Evolutionary conservation across 768 basidiomycete genomes (phyloP).

Genomic region (Leccinellum albellum): DNA sequence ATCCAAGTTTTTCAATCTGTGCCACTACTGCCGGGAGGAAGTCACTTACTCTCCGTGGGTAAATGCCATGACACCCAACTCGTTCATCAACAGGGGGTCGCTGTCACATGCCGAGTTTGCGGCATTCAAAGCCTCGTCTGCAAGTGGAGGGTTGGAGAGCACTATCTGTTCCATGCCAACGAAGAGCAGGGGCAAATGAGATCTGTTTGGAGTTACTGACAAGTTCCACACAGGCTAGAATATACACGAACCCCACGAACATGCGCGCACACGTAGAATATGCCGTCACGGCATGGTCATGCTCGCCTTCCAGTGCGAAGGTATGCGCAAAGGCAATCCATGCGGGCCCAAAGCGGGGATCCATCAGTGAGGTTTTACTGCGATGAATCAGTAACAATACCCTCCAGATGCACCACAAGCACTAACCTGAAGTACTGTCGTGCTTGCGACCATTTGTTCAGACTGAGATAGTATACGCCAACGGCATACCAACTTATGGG

Average conservation of each 20-base stretch:
- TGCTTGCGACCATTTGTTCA: conserved; percentile 85
- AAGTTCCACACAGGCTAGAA: neutral
- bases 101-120: conserved; percentile 77
- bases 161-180: conserved; percentile 98
- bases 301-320: conserved; percentile 95
- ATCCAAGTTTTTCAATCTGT: conserved; percentile 27
- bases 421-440: conserved; percentile 89
- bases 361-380: conserved; percentile 96
- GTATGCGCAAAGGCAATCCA: conserved; percentile 99
- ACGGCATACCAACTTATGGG: conserved; percentile 98
- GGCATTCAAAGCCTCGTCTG: conserved; percentile 85
- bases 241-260: conserved; percentile 77
- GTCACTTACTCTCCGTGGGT: conserved; percentile 72
- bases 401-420: neutral
- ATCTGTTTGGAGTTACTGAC: conserved; percentile 48
- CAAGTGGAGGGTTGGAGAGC: conserved; percentile 74
- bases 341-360: conserved; percentile 91
- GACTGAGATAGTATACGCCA: conserved; percentile 91
- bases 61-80: conserved; percentile 89
- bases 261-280: conserved; percentile 96
- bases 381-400: conserved; percentile 4
- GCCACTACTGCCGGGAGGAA: neutral
- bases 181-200: conserved; percentile 90
- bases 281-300: conserved; percentile 96
- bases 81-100: conserved; percentile 89